Percentiles rank a stretch among this genome's conserved stretches.
Conservation (phyloP, 108 stramenopile species). For the Fistulifera pelliculosa region DNA sequence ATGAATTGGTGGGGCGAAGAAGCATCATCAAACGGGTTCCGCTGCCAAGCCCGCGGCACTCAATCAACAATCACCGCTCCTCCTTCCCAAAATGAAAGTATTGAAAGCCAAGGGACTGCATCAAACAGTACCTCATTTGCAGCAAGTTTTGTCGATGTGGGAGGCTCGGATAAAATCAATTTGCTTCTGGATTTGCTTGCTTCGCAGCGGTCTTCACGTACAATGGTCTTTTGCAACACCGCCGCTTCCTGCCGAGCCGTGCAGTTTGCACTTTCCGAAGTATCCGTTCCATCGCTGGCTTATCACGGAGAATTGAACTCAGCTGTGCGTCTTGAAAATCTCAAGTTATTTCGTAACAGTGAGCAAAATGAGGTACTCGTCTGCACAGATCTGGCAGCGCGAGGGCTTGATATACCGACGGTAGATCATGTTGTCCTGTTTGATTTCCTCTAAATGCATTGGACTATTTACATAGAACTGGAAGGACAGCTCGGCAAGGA, state of each 20-base stretch:
- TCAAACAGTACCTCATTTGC: constrained; percentile 77
- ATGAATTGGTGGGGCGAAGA: constrained; percentile 17
- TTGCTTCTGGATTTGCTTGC: constrained; percentile 63
- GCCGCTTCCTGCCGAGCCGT: constrained; percentile 60
- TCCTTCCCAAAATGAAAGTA: constrained; percentile 58
- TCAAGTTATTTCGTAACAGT: constrained; percentile 37
- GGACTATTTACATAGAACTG: constrained; percentile 87
- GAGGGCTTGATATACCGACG: constrained; percentile 84
- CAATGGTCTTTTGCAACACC: constrained; percentile 93
- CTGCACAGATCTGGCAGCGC: constrained; percentile 82
- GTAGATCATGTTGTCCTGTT: constrained; percentile 89
- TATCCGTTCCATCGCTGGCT: constrained; percentile 44
- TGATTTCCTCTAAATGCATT: constrained; percentile 88
- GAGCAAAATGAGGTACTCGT: constrained; percentile 41
- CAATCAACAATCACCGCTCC: constrained; percentile 11
- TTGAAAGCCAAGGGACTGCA: constrained; percentile 85
- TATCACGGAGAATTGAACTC: constrained; percentile 83
- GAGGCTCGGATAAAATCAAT: constrained; percentile 79
- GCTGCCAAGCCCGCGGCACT: constrained; percentile 3
- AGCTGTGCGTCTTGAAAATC: constrained; percentile 37
- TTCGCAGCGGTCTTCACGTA: constrained; percentile 15
- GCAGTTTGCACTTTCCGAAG: constrained; percentile 71
- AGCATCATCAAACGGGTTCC: constrained; percentile 6
- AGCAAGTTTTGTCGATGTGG: constrained; percentile 91
- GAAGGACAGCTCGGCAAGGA: constrained; percentile 71